Evolutionary conservation across 2,329 filamentous ascomycete genomes (phyloP), one percentile per base, ranked within the genome.

Genomic region (Triangularia verruculosa): DNA sequence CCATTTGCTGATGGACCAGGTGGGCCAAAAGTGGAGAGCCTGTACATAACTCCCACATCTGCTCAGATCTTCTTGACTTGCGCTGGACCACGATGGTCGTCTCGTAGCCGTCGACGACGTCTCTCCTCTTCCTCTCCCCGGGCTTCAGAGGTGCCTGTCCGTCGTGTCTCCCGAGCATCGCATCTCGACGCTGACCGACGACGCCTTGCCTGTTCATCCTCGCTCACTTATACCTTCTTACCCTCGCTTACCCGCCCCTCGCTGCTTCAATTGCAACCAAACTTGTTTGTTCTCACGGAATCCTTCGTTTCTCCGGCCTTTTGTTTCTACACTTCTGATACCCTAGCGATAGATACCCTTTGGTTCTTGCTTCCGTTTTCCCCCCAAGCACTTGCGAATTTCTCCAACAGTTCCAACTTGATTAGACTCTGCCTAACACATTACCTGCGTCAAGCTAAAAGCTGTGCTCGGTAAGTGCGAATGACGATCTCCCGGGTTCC

Each of bases 1-100:
- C 53, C 52, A 22, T 24, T 53, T 57, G 55, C 47, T 28, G 56
- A 52, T 67, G 65, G 65, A 13, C 61, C 61, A 52, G 32, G 39
- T 59, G 39, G 56, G 53, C 52, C 22, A 65, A 62, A 63, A 61
- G 64, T 67, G 66, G 66, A 63, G 62, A 56, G 15, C 22, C 62
- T 64, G 59, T 59, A 61, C 61, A 63, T 59, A 52, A 61, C 52
- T 55, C 52, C 34, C 27, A 52, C 61, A 51, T 54, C 61, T 54
- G 58, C 63, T 58, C 61, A 59, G 61, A 51, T 43, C 57, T 64
- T 55, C 62, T 52, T 27, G 51, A 17, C 39, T 47, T 20, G 3
- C n/a, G 13, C 17, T 5, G 15, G 17, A 47, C 39, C 39, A 47
- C 39, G n/a, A 47, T 47, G 39, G 2, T 43, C 34, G n/a, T 47